Evolutionary conservation across 768 basidiomycete genomes (phyloP).

Genomic region (Amanita thiersii): DNA sequence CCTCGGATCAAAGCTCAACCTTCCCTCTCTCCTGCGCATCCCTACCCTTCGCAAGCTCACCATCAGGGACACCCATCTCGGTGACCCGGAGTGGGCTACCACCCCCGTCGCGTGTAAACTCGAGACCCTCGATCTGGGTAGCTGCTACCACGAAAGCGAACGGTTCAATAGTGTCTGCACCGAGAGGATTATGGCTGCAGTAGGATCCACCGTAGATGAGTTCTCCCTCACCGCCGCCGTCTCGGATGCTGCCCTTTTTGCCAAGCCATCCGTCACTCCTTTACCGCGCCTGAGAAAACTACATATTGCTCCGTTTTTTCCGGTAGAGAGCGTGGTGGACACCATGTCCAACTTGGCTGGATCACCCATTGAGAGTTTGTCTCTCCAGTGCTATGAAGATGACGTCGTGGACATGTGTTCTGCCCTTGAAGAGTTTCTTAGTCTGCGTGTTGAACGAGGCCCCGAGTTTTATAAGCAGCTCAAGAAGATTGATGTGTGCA

Average conservation of each 20-base stretch:
- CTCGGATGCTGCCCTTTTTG: slow-evolving; percentile 28
- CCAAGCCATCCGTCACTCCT: slow-evolving; percentile 35
- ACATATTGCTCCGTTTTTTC: slow-evolving; percentile 56
- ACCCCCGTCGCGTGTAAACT: slow-evolving; percentile 44
- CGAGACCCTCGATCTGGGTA: slow-evolving; percentile 48
- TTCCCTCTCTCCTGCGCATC: slow-evolving; percentile 60
- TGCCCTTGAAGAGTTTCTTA: slow-evolving; percentile 49
- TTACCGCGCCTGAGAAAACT: slow-evolving; percentile 44
- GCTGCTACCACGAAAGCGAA: slow-evolving; percentile 45
- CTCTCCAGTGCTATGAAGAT: slow-evolving; percentile 53
- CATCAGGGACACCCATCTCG: slow-evolving; percentile 66
- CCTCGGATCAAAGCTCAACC: slow-evolving; percentile 47
- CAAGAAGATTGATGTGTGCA: background rate
- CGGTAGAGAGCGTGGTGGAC: slow-evolving; percentile 50
- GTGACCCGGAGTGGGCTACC: slow-evolving; percentile 49
- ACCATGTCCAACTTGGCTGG: slow-evolving; percentile 51
- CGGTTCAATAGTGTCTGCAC: slow-evolving; percentile 46
- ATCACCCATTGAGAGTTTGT: slow-evolving; percentile 50
- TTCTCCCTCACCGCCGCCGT: slow-evolving; percentile 45
- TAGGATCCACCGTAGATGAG: slow-evolving; percentile 45
- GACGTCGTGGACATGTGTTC: slow-evolving; percentile 55
- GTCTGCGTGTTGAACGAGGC: slow-evolving; percentile 39
- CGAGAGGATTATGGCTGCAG: slow-evolving; percentile 52
- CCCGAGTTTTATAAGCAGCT: slow-evolving; percentile 31
- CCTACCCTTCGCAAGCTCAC: slow-evolving; percentile 52